A percentile compares a stretch with the other conserved stretches of the same genome.
Evolutionary conservation across 306 rosid genomes (phyloP).

Genomic region (Clitoria ternatea): DNA sequence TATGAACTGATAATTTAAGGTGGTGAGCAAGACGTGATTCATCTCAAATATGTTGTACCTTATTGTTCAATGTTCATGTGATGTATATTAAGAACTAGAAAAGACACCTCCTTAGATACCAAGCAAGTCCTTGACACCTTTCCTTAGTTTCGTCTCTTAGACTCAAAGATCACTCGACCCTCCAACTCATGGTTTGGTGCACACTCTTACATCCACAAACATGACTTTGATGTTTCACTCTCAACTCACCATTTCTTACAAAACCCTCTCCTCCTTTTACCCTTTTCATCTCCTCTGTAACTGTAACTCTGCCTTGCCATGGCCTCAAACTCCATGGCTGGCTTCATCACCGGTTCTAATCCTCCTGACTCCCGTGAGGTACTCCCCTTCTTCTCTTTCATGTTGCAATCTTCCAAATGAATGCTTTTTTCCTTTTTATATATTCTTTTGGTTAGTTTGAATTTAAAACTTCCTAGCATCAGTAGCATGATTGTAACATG

Average conservation of each 20-base stretch:
- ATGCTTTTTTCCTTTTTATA: no score
- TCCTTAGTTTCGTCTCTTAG: conserved; percentile 61
- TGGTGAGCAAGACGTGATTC: conserved; percentile 26
- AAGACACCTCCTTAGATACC: conserved; percentile 44
- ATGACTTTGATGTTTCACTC: conserved; percentile 31
- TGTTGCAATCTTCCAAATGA: no score
- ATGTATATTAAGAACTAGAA: conserved; percentile 18
- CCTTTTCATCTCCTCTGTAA: conserved; percentile 18
- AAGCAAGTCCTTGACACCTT: conserved; percentile 44
- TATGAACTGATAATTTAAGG: no score
- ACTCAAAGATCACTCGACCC: conserved; percentile 82
- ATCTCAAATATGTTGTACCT: conserved; percentile 25
- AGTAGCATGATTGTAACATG: no score
- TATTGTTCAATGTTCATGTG: neutral
- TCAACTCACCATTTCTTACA: conserved; percentile 48
- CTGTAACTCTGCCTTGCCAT: conserved; percentile 38
- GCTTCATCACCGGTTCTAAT: conserved; percentile 62
- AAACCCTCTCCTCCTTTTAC: conserved; percentile 30
- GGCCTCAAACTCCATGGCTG: conserved; percentile 78
- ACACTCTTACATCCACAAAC: conserved; percentile 30
- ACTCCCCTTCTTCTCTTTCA: neutral
- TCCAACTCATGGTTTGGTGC: conserved; percentile 94
- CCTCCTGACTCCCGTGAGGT: conserved; percentile 55
- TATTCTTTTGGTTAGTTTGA: no score
- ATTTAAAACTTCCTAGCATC: no score